phyloP scores from a whole-genome alignment of 1,139 yeast species.

The Taphrina wiesneri region DNA sequence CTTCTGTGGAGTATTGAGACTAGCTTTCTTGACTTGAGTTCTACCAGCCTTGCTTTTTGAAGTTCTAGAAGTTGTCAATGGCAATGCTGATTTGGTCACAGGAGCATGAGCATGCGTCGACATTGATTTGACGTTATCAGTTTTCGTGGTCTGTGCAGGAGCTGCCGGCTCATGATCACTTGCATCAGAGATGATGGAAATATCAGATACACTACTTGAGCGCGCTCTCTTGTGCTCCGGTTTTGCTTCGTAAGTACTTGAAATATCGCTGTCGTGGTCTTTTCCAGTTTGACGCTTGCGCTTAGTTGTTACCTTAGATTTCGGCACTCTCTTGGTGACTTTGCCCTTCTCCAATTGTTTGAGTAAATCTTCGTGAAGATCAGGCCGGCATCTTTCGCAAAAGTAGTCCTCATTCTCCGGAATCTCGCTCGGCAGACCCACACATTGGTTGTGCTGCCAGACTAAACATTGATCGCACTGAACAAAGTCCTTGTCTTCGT shows the following conservation, averaged over 20 bases:
- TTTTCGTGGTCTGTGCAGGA: not conserved
- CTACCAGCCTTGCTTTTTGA: not conserved
- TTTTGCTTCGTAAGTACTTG: constrained; percentile 18
- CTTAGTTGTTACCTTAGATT: constrained; percentile 26
- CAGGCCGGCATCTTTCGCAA: constrained; percentile 57
- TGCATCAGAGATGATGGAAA: constrained; percentile 1
- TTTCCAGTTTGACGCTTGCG: constrained; percentile 15
- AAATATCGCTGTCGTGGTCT: constrained; percentile 18
- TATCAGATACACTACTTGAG: constrained; percentile 13
- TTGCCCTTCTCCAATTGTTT: constrained; percentile 38
- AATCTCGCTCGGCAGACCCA: constrained; percentile 51
- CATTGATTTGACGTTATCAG: not conserved
- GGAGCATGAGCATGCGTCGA: not conserved
- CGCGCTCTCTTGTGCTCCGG: constrained; percentile 1
- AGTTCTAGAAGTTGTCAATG: not conserved
- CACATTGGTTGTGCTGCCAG: constrained; percentile 84
- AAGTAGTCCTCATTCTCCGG: constrained; percentile 53
- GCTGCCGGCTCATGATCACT: not conserved
- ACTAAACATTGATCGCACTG: constrained; percentile 76
- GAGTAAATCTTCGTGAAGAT: constrained; percentile 44
- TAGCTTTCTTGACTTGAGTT: not conserved
- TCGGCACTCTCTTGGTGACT: constrained; percentile 21
- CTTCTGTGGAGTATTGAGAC: not conserved
- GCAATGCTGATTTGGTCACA: not conserved
- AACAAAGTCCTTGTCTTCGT: constrained; percentile 56